These are phyloP conservation scores for Porosira glacialis DNA, from an alignment of 352 stramenopile species.

Conservation along the genomic window DNA sequence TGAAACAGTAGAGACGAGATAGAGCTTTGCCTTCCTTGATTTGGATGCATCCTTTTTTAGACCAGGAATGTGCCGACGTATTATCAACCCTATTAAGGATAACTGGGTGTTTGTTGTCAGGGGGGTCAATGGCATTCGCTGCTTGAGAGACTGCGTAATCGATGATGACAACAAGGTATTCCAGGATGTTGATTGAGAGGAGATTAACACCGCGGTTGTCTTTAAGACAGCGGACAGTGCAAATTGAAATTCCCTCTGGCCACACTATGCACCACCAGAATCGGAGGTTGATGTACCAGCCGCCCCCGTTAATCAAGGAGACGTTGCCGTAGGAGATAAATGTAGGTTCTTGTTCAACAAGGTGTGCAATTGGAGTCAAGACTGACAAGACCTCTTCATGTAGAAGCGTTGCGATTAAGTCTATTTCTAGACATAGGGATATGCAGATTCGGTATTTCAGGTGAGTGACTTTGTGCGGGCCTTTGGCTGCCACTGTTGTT, in stretches of 20 bases:
- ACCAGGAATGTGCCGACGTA: constrained; percentile 17
- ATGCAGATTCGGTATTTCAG: too few species aligned
- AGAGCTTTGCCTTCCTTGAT: constrained; percentile 5
- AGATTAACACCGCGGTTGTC: constrained; percentile 12
- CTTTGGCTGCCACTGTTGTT: too few species aligned
- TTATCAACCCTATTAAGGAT: constrained; percentile 15
- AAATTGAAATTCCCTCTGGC: neutral
- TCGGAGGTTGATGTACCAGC: constrained; percentile 2
- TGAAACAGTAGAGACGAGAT: constrained; percentile 9
- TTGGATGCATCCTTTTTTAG: constrained; percentile 11
- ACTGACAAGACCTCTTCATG: too few species aligned
- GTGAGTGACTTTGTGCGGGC: too few species aligned
- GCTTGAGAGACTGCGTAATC: neutral
- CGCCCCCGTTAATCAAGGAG: constrained; percentile 9
- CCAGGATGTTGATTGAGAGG: constrained; percentile 9
- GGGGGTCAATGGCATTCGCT: neutral
- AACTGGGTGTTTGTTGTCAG: constrained; percentile 7
- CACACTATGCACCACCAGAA: constrained; percentile 27
- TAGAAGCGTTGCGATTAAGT: too few species aligned
- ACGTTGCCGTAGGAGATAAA: neutral
- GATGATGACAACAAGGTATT: neutral
- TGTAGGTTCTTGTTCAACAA: neutral
- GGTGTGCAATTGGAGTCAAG: constrained; percentile 9
- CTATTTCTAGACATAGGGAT: too few species aligned
- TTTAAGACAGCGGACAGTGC: neutral